These are phyloP conservation scores for Turnera subulata DNA, from an alignment of 345 rosid species.

Conservation along the genomic window DNA sequence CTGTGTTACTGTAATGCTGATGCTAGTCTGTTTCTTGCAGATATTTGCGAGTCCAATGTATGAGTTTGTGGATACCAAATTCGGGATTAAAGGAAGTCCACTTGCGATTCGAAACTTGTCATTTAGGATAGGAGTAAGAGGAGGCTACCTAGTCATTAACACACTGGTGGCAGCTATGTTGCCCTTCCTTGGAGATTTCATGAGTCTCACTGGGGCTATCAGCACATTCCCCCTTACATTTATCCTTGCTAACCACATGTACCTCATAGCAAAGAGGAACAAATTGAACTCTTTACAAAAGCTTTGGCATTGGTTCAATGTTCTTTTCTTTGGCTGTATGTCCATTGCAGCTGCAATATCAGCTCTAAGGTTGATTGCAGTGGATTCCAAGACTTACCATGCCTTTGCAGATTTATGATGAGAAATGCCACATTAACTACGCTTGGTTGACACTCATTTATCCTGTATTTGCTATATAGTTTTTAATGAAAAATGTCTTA, in stretches of 20 bases:
- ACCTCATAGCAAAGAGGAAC: conserved; percentile 49
- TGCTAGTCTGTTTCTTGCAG: conserved; percentile 21
- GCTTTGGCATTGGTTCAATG: conserved; percentile 87
- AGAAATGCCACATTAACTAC: too few species aligned
- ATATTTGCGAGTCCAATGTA: conserved; percentile 94
- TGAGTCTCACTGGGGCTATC: conserved; percentile 86
- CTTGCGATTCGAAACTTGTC: conserved; percentile 44
- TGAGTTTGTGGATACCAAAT: conserved; percentile 82
- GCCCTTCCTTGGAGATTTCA: conserved; percentile 87
- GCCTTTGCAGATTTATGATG: conserved; percentile 73
- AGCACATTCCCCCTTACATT: conserved; percentile 93
- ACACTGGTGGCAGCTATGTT: conserved; percentile 74
- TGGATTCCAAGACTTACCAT: conserved; percentile 72
- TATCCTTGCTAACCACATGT: conserved; percentile 94
- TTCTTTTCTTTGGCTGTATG: conserved; percentile 53
- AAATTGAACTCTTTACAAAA: conserved; percentile 44
- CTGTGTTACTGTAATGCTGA: not conserved
- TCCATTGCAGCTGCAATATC: conserved; percentile 69
- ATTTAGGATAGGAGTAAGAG: conserved; percentile 64
- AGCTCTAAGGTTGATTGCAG: conserved; percentile 66
- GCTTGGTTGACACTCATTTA: too few species aligned
- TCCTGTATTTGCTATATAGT: too few species aligned
- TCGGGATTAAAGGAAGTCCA: conserved; percentile 65
- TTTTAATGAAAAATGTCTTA: too few species aligned
- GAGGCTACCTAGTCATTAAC: conserved; percentile 64